Evolutionary conservation across 2,329 filamentous ascomycete species (phyloP), one percentile per base, ranked within the genome.

Genomic region (Epichloe brachyelytri): DNA sequence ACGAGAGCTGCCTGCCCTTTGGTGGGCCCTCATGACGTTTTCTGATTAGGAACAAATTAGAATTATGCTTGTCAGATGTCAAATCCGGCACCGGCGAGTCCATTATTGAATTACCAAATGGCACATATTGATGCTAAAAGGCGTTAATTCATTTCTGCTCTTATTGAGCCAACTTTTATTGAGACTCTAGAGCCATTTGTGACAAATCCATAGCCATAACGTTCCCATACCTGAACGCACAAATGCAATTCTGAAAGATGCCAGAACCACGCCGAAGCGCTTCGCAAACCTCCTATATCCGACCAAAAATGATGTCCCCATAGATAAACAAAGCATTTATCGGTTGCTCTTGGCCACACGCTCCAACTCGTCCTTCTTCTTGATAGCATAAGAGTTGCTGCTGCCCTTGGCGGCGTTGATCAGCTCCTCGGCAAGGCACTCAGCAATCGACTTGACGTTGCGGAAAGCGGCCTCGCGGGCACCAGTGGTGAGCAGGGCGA

Each of bases 291-390:
- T 55, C 52, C 56, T 49, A 26, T 43, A 51, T 49, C 46, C 52
- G 50, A 40, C 43, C 46, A 45, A 52, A 52, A 46, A 51, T 51
- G 41, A 50, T 53, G 10, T 19, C 38, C 38, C 41, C 40, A 15
- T 17, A 49, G 45, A 48, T 19, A 30, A 48, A 49, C 58, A 55
- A 56, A 58, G 62, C 68, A 63, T 90, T 90, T 97, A 98, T 86
- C 93, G 88, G 86, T 98, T 98, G 83, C 83, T 88, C 88, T 98
- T 98, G 78, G 93, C 93, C 68, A 98, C 93, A 93, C 93, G 93
- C 86, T 98, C 93, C 79, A 98, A 78, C 86, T 98, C 94, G 76
- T 98, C 93, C 91, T 98, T 98, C 89, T 98, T 98, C 89, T 98
- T 98, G 85, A 98, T 98, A 69, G 94, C 93, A 75, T 97, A 98